These are phyloP conservation scores for Starmerella tilneyi DNA, from an alignment of 805 yeast species.

Conservation along the genomic window DNA sequence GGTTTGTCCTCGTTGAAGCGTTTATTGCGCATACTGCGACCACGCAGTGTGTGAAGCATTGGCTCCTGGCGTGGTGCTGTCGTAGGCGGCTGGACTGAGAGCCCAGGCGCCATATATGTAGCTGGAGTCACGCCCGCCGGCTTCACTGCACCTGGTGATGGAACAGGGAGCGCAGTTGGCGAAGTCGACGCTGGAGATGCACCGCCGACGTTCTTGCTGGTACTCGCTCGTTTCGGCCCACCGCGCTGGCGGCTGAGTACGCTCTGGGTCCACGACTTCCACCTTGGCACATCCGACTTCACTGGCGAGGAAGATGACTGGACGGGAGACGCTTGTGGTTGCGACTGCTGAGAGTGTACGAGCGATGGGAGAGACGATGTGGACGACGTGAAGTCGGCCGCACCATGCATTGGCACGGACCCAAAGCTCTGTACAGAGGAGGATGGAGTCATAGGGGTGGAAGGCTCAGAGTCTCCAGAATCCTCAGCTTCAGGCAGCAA, in stretches of 20 bases:
- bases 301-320: background rate
- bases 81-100: background rate
- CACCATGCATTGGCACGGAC: background rate
- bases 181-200: background rate
- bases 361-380: no score
- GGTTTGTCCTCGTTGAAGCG: slow-evolving; percentile 81
- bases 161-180: no score
- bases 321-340: background rate
- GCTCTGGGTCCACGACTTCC: slow-evolving; percentile 4
- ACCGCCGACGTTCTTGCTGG: background rate
- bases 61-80: slow-evolving; percentile 4
- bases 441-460: slow-evolving; percentile 4
- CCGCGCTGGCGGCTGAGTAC: slow-evolving; percentile 3
- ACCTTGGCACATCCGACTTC: background rate
- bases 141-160: no score
- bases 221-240: background rate
- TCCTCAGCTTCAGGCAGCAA: background rate
- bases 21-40: slow-evolving; percentile 35
- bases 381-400: no score
- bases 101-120: background rate
- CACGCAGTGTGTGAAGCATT: slow-evolving; percentile 28
- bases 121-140: background rate
- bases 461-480: background rate
- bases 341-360: no score
- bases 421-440: slow-evolving; percentile 1